Evolutionary conservation across 495 filamentous ascomycete species (phyloP).

Genomic region (Lophiotrema nucula): DNA sequence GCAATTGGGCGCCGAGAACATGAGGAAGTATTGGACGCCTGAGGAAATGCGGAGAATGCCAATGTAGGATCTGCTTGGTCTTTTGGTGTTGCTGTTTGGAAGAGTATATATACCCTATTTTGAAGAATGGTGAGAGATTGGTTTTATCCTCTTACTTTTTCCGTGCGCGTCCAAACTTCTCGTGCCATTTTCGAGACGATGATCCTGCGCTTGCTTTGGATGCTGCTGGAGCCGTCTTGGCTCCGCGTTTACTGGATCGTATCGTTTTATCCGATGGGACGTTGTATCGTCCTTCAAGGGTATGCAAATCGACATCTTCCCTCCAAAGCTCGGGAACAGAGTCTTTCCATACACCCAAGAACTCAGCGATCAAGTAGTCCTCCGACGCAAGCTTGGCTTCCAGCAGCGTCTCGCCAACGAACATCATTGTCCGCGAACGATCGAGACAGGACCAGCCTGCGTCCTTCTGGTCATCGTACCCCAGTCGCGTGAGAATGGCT

Average conservation of each 20-base stretch:
- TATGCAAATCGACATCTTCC: conserved; percentile 47
- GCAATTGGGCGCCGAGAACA: conserved; percentile 65
- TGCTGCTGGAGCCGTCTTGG: conserved; percentile 23
- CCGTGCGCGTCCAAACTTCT: conserved; percentile 57
- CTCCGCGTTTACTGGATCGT: neutral
- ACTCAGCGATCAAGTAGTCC: conserved; percentile 43
- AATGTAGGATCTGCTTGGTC: conserved; percentile 15
- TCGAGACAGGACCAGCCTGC: conserved; percentile 48
- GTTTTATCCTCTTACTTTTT: conserved; percentile 1
- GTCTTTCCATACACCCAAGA: conserved; percentile 57
- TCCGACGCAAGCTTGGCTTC: conserved; percentile 40
- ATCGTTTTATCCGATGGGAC: conserved; percentile 30
- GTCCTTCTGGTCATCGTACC: conserved; percentile 7
- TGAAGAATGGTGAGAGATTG: no score
- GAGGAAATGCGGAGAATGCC: conserved; percentile 74
- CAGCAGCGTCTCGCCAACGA: conserved; percentile 55
- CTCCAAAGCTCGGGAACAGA: conserved; percentile 60
- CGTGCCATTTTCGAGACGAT: conserved; percentile 79
- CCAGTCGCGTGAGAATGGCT: conserved; percentile 13
- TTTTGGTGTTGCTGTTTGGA: no score
- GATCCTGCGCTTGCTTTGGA: conserved; percentile 39
- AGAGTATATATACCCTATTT: conserved; percentile 40
- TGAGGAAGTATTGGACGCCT: conserved; percentile 78
- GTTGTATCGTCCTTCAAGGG: conserved; percentile 41
- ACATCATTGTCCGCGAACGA: conserved; percentile 46